phyloP scores from a whole-genome alignment of 371 early-diverging fungal species.

The Mucor piriformis region DNA sequence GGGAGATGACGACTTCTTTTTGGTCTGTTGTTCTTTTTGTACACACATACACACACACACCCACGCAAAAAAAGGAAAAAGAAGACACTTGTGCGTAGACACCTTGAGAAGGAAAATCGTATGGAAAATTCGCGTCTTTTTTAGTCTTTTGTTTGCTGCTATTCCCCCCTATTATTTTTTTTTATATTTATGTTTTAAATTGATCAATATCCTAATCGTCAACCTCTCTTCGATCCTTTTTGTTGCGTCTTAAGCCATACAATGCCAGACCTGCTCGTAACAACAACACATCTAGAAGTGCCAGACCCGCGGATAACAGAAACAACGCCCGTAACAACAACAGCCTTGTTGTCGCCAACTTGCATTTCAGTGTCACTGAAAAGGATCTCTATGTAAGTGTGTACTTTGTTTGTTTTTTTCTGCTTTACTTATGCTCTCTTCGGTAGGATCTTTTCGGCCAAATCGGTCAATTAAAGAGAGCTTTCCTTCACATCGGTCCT shows the following conservation, averaged over 20 bases:
- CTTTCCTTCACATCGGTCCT: slow-evolving; percentile 58
- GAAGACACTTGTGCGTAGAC: neutral
- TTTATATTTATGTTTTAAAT: slow-evolving; percentile 23
- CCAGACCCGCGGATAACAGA: slow-evolving; percentile 1
- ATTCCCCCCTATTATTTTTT: slow-evolving; percentile 23
- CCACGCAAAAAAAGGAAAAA: neutral
- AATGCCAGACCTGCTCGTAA: slow-evolving; percentile 29
- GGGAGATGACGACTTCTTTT: neutral
- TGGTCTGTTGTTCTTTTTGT: too few species aligned
- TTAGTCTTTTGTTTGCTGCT: neutral
- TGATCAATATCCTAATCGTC: slow-evolving; percentile 25
- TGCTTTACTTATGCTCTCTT: neutral
- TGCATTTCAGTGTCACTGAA: slow-evolving; percentile 68
- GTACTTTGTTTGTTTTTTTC: neutral
- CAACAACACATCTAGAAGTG: slow-evolving; percentile 4
- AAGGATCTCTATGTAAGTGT: slow-evolving; percentile 70
- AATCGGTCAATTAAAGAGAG: slow-evolving; percentile 53
- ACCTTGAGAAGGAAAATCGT: neutral
- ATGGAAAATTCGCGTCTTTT: slow-evolving; percentile 5
- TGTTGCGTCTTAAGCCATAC: slow-evolving; percentile 28
- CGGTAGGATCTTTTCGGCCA: slow-evolving; percentile 59
- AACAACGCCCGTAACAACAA: slow-evolving; percentile 21
- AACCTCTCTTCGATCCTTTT: slow-evolving; percentile 1
- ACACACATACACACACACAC: too few species aligned
- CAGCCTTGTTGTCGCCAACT: slow-evolving; percentile 56